Base-by-base conservation (phyloP, 2,329 filamentous ascomycete genomes). In the Lecanicillium sp. region DNA sequence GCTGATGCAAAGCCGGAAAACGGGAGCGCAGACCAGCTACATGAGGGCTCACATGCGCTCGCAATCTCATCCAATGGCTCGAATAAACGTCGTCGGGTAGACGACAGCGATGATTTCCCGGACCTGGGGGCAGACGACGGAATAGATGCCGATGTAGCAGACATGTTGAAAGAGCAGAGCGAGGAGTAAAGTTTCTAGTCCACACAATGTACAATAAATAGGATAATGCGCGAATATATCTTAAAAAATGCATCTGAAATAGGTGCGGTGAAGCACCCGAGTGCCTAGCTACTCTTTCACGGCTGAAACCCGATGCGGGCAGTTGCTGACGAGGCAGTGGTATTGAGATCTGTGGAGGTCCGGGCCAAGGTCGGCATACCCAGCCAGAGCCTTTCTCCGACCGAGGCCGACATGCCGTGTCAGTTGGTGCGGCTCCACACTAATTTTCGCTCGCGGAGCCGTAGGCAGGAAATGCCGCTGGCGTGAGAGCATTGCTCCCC, bases 61-160 rank as follows among this genome's bases (percentile, higher is more conserved):
- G 60, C 71, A 2, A 60, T 74, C 20, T 61, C 66, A 7, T 58
- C 62, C 19, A 76, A 73, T 42, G 73, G 72, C 4, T 63, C 71
- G 5, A 77, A 77, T 49, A 78, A 79, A 54, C 66, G 74, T 42
- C 66, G 71, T 20, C 68, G 74, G 34, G 54, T 79, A 5, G 72
- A 75, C 27, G 57, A 65, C n/a, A 57, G 53, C 2, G 65, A 65
- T 11, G 72, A 74, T 27, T 68, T 77, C 41, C 72, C 72, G 4
- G 67, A 76, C 37, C 58, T 77, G n/a, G 70, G 65, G 8, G 66
- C 56, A 15, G 71, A 74, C 41, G 71, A 74, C 45, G 72, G 65
- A 1, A 74, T 78, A 36, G 74, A 78, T 45, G 64, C 69, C 0
- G 73, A 78, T 33, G 73, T 78, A 25, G 66, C 67, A 18, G 71